phyloP scores from a whole-genome alignment of 2,329 filamentous ascomycete genomes.

The Colletotrichum paranaense region DNA sequence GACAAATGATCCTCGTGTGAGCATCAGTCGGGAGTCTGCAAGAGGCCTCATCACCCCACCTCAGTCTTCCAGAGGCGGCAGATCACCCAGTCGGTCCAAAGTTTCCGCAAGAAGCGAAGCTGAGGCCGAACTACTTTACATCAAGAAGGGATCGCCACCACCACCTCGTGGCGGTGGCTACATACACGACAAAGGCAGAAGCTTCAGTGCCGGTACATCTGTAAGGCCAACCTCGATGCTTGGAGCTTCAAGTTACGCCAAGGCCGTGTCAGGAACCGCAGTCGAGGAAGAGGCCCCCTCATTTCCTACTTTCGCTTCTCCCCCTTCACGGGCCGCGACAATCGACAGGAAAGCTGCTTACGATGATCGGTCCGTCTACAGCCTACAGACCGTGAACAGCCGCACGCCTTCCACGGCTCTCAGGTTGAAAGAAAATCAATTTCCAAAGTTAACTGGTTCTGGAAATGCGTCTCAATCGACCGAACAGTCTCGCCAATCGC shows the following conservation, averaged over 20 bases:
- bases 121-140: constrained; percentile 54
- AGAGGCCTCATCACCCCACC: constrained; percentile 46
- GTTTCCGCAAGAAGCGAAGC: constrained; percentile 53
- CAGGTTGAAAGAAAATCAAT: not conserved
- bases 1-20: constrained; percentile 53
- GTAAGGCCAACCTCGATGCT: constrained; percentile 44
- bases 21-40: constrained; percentile 53
- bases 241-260: constrained; percentile 48
- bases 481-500: not conserved
- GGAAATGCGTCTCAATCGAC: not conserved
- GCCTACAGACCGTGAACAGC: constrained; percentile 22
- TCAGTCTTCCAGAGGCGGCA: constrained; percentile 26
- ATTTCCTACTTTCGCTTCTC: constrained; percentile 38
- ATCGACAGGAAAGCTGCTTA: constrained; percentile 35
- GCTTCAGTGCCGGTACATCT: constrained; percentile 36
- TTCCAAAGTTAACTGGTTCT: not conserved
- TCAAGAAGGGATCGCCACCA: constrained; percentile 51
- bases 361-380: constrained; percentile 42
- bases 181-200: constrained; percentile 41
- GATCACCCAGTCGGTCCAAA: constrained; percentile 42
- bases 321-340: constrained; percentile 28
- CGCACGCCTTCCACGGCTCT: not conserved
- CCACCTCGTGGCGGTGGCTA: constrained; percentile 42
- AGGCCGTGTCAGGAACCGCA: constrained; percentile 38
- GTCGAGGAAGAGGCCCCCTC: constrained; percentile 29